Evolutionary conservation across 208 protist species (phyloP), one percentile per base, ranked within the genome.

Genomic region (Trypanosoma avium): DNA sequence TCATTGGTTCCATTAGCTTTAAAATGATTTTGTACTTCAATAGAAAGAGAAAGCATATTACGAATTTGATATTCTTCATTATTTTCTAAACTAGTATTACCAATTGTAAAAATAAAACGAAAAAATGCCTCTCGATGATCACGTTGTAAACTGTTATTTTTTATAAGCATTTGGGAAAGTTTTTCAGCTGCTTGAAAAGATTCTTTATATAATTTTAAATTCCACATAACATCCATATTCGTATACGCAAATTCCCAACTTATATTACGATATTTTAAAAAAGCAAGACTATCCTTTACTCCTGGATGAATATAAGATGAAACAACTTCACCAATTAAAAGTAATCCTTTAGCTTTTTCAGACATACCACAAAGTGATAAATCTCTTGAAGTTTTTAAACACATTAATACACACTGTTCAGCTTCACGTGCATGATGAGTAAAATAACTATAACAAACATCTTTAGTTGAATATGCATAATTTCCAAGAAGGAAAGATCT

Each of bases 401-500:
- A 94, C 76, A 94, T 86, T 1, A 94, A 27, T 21, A 92, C 74
- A 70, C 80, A 89, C 43, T 86, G 80, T 49, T 92, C 84, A 0
- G 74, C 72, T 19, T 92, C 83, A 15, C 71, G 36, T 27, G 52
- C 54, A 65, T 92, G 88, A 42, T 77, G 59, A 0, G 57, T 62
- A 49, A 92, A 71, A 61, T 90, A 87, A 52, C 57, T 59, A 30
- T 67, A 46, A 3, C 53, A 65, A 33, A 87, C 73, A 19, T 73
- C 58, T 0, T 27, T 38, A 19, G 43, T 33, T 3, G 84, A 73
- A 46, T 87, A 94, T 26, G 77, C 68, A 52, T 79, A 75, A 57
- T 88, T 81, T 7, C 81, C 73, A 40, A 77, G 32, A 24, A 94
- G 74, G 60, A 81, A 94, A 0, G 76, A 32, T 15, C 70, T 62